Base-by-base conservation (phyloP, 805 yeast species). In the Schwanniomyces polymorphus region DNA sequence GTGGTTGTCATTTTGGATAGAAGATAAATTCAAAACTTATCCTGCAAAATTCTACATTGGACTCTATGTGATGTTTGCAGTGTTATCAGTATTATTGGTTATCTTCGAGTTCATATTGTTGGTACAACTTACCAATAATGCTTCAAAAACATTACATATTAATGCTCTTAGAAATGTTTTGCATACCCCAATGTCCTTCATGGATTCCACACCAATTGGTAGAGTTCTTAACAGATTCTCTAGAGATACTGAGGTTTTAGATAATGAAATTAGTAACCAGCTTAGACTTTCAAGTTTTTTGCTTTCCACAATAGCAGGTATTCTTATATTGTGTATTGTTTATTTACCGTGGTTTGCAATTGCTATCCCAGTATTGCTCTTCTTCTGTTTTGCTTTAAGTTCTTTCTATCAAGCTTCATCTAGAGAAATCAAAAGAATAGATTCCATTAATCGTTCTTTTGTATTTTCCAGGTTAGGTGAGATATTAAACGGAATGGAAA, bases 291-390 rank as follows among this genome's bases (percentile, higher is more conserved):
- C 46, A 7, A 31, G 44, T 10, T 52, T 45, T 53, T 79, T 84
- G 7, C 45, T 75, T 26, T 65, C 82, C 12, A 74, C 69, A 52
- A 78, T 84, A 42, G 46, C 75, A 37, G 90, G 91, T 47, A 79
- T 83, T 18, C 56, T 86, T 45, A 75, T 86, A 29, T 48, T 84
- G 50, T 81, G 88, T 62, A 77, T 86, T 42, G 78, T 84, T 49
- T 86, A 85, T 56, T 67, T 87, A 47, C 91, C 91, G 2, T 87
- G 85, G 81, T 82, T 84, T 62, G 88, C 90, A 2, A 74, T 85
- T 47, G 83, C 82, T 2, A 61, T 85, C 31, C 84, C 87, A 9
- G 75, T 82, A 26, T 61, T 85, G 48, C 55, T 68, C 2, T 53
- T 71, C 23, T 54, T 79, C 16, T 79, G 78, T 51, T 53, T 76